Base-by-base conservation (phyloP, 495 filamentous ascomycete species). In the Usnea hakonensis region DNA sequence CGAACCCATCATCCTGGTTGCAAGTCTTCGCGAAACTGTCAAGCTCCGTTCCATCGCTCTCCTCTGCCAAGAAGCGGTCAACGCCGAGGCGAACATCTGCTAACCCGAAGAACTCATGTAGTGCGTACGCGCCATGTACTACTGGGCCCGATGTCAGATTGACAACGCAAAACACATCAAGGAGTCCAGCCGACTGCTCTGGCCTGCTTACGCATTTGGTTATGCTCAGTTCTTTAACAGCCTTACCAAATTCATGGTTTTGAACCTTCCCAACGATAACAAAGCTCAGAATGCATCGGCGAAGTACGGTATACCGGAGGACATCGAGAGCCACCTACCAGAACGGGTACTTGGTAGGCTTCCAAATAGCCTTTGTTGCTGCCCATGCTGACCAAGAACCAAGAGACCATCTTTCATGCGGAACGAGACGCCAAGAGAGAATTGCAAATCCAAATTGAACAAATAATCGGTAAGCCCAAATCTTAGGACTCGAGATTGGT, bases 121-220 rank as follows among this genome's bases (percentile, higher is more conserved):
- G 48, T 54, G 35, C 40, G 26, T 33, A 40, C 36, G 36, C 13
- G 36, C 58, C 23, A 61, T 61, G 48, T 38, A 41, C 10, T 61
- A 41, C 58, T 53, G 36, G 48, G 48, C 36, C 23, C 23, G 32
- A 5, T 32, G 44, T 16, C 35, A 61, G 28, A 54, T 54, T 17
- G 6, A 53, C 11, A 30, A 36, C 2, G 38, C 52, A 16, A 61
- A 54, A 4, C 11, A 38, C 23, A 60, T 33, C 5, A 53, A 54
- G 26, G 58, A 54, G 5, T 17, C 35, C 14, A 53, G 46, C 36
- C 58, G 36, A 19, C 37, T 61, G 58, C 58, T 54, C 30, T 61
- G 58, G 58, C 36, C 48, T 37, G 48, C 58, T 53, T 61, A 61
- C 19, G 46, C 26, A 7, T 61, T 61, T 30, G 36, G 40, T 32